Percentiles rank a stretch among this genome's conserved stretches.
Evolutionary conservation across 345 rosid species (phyloP).

Genomic region (Lumnitzera littorea): DNA sequence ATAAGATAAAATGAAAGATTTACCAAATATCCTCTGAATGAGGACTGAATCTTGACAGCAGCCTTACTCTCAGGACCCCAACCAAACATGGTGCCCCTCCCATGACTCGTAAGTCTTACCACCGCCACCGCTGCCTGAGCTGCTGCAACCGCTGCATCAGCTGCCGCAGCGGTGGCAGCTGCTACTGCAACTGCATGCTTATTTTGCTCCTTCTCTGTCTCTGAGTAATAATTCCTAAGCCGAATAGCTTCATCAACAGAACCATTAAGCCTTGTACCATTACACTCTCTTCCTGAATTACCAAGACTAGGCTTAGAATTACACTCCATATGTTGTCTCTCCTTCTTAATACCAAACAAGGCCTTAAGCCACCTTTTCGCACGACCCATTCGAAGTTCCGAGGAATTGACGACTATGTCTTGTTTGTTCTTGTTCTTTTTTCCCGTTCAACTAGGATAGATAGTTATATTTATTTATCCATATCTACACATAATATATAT

Average conservation of each 20-base stretch:
- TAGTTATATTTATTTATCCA: too few relatives aligned
- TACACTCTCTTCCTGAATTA: neutral
- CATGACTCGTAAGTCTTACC: slow-evolving; percentile 48
- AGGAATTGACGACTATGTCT: neutral
- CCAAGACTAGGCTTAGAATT: slow-evolving; percentile 22
- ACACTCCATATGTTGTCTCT: slow-evolving; percentile 16
- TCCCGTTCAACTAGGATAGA: too few relatives aligned
- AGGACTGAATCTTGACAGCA: slow-evolving; percentile 59
- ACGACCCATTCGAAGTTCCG: slow-evolving; percentile 41
- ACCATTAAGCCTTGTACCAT: slow-evolving; percentile 31
- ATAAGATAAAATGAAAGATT: neutral
- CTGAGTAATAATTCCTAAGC: slow-evolving; percentile 39
- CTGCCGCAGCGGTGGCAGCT: slow-evolving; percentile 71
- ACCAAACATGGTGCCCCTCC: slow-evolving; percentile 30
- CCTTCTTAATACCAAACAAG: slow-evolving; percentile 57
- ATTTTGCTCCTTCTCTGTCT: slow-evolving; percentile 56
- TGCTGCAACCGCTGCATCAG: slow-evolving; percentile 70
- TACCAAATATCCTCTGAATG: slow-evolving; percentile 74
- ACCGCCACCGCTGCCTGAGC: slow-evolving; percentile 60
- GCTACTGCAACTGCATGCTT: slow-evolving; percentile 69
- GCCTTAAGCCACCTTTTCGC: slow-evolving; percentile 78
- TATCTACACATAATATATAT: too few relatives aligned
- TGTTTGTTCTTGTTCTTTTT: too few relatives aligned
- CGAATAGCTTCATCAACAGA: slow-evolving; percentile 38
- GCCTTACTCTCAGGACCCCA: slow-evolving; percentile 40